These are phyloP conservation scores for Dendryphion nanum DNA, from an alignment of 2,329 filamentous ascomycete genomes.

Conservation along the genomic window DNA sequence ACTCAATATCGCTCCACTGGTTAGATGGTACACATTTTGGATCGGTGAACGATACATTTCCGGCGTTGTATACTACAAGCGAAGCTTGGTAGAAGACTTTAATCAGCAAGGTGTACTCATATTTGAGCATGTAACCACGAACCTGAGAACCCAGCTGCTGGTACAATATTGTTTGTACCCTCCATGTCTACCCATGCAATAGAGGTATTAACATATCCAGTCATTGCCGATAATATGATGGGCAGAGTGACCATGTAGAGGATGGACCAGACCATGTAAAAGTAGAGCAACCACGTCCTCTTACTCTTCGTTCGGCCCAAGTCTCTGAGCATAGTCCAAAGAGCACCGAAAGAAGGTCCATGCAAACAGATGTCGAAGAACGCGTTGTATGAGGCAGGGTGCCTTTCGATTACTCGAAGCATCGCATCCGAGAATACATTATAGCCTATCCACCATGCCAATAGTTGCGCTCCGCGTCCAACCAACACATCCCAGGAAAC, in stretches of 20 bases:
- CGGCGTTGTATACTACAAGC: no score
- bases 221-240: constrained; percentile 36
- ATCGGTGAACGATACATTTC: no score
- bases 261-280: constrained; percentile 25
- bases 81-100: no score
- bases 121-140: no score
- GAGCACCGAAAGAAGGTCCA: constrained; percentile 18
- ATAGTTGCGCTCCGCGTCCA: constrained; percentile 31
- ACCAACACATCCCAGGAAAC: constrained; percentile 35
- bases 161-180: constrained; percentile 23
- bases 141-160: no score
- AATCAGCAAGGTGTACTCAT: no score
- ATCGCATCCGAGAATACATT: constrained; percentile 34
- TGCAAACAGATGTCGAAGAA: constrained; percentile 34
- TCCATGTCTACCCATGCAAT: constrained; percentile 27
- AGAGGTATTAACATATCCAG: constrained; percentile 33
- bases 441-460: constrained; percentile 30
- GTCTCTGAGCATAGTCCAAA: constrained; percentile 26
- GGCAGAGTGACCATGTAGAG: constrained; percentile 31
- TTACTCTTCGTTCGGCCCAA: constrained; percentile 20
- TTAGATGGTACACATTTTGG: no score
- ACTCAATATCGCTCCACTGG: no score
- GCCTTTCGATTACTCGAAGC: constrained; percentile 32
- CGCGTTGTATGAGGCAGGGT: constrained; percentile 32
- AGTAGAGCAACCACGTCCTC: constrained; percentile 12